A percentile compares a stretch with the other conserved stretches of the same genome.
phyloP scores from a whole-genome alignment of 2,329 filamentous ascomycete genomes.

The Claviceps capensis region DNA sequence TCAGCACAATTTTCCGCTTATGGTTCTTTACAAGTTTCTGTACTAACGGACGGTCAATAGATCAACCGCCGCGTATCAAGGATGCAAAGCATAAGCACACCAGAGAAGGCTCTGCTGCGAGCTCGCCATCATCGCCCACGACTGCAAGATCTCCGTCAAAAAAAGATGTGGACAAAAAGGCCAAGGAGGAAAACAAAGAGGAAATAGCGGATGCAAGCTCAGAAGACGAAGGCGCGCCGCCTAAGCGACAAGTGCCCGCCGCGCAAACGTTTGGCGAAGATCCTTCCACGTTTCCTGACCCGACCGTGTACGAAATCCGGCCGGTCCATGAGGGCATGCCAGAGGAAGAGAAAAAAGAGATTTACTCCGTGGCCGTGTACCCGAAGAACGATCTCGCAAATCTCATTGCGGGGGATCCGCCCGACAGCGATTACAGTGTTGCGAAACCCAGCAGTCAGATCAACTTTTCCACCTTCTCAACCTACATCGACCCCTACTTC shows the following conservation, averaged over 20 bases:
- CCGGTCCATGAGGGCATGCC: constrained; percentile 61
- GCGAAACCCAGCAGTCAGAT: constrained; percentile 91
- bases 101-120: constrained; percentile 37
- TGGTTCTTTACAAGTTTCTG: not conserved
- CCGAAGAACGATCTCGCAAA: constrained; percentile 69
- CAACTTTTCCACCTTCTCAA: constrained; percentile 83
- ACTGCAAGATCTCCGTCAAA: constrained; percentile 35
- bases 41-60: constrained; percentile 17
- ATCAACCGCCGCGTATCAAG: constrained; percentile 39
- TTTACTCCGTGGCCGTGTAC: constrained; percentile 77
- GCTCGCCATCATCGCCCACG: constrained; percentile 46
- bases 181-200: constrained; percentile 26
- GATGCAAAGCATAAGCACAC: constrained; percentile 40
- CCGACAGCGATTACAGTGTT: constrained; percentile 90
- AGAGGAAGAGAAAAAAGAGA: constrained; percentile 72
- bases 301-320: constrained; percentile 87
- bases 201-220: constrained; percentile 36
- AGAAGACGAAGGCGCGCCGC: constrained; percentile 45
- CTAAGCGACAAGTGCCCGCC: constrained; percentile 54
- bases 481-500: constrained; percentile 85
- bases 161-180: constrained; percentile 47
- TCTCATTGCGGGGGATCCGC: constrained; percentile 75
- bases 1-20: not conserved
- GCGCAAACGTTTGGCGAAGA: constrained; percentile 87
- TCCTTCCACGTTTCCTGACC: constrained; percentile 79